These are phyloP conservation scores for Synchytrium microbalum DNA, from an alignment of 371 early-diverging fungal genomes.

Conservation along the genomic window DNA sequence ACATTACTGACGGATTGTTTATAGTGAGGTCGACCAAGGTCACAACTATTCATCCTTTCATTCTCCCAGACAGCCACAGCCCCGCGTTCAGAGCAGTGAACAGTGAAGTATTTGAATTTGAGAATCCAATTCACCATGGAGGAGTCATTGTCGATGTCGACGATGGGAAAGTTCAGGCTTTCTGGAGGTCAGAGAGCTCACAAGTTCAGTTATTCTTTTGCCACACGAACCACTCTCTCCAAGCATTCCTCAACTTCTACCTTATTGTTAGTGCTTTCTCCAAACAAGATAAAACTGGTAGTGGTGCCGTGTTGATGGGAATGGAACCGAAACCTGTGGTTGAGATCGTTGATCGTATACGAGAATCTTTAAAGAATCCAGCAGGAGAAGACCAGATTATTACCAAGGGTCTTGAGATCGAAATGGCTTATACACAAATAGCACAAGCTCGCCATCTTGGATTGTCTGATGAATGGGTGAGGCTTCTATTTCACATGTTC, in stretches of 20 bases:
- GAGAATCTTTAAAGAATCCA: not conserved
- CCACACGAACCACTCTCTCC: constrained; percentile 25
- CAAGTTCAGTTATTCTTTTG: constrained; percentile 23
- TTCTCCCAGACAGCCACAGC: constrained; percentile 25
- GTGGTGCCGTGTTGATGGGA: not conserved
- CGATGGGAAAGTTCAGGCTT: constrained; percentile 25
- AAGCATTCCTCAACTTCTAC: constrained; percentile 27
- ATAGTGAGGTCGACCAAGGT: constrained; percentile 35
- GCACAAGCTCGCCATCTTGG: constrained; percentile 28
- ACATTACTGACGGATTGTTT: too few species aligned
- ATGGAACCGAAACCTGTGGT: not conserved
- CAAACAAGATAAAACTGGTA: not conserved
- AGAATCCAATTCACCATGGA: constrained; percentile 29
- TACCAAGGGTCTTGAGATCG: constrained; percentile 24
- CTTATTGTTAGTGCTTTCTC: constrained; percentile 8
- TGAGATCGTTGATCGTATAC: not conserved
- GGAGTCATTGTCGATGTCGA: constrained; percentile 27
- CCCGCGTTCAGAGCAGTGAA: constrained; percentile 31
- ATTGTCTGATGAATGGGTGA: constrained; percentile 21
- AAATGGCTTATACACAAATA: constrained; percentile 34
- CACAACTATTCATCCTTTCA: constrained; percentile 33
- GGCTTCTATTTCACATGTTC: constrained; percentile 4
- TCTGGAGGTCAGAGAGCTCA: too few species aligned
- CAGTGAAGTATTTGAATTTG: constrained; percentile 30
- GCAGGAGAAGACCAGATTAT: not conserved